Base-by-base conservation (phyloP, 495 filamentous ascomycete genomes). In the Penicillium crystallinum region DNA sequence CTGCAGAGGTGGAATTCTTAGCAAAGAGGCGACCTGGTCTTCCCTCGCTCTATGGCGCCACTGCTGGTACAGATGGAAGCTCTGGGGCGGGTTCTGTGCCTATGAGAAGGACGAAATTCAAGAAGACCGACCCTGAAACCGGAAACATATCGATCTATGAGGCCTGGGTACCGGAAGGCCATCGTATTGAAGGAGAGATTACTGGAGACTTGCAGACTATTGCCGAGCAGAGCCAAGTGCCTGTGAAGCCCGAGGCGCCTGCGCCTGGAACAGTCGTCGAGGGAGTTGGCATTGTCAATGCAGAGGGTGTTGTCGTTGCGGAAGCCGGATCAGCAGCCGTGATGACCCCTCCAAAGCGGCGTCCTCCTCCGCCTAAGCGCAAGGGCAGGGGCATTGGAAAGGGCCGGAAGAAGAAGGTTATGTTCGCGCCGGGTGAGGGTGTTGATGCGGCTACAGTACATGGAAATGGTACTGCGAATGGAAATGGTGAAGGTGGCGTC, bases 21-120 rank as follows among this genome's bases (percentile, higher is more conserved):
- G 93, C 91, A 0, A 95, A 96, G 69, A 77, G 91, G 42, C 81
- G 90, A 55, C 90, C 89, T 59, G 89, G 88, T n/a, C 67, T 88
- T 17, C 74, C 76, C 9, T 78, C 76, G 18, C 59, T 79, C 8
- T 81, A 83, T 56, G 74, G 73, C 3, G 69, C 66, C 12, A 59
- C 78, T 33, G 73, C 74, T 14, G 62, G 75, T 40, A 65, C 69
- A 6, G 77, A 78, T 11, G 73, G 67, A 31, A 53, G 69, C 6
- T 69, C 64, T 17, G 34, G 34, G 14, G 71, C 74, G 12, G 65
- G 74, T 12, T 58, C 74, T 11, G 59, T 65, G 21, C 68, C 67
- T 7, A 86, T 91, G 70, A 81, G 83, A 29, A 85, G 85, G 59
- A 89, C 87, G 1, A 93, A 83, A 47, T 87, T 96, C 41, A 81